Evolutionary conservation across 345 rosid genomes (phyloP), one percentile per base, ranked within the genome.

Genomic region (Linum lewisii): DNA sequence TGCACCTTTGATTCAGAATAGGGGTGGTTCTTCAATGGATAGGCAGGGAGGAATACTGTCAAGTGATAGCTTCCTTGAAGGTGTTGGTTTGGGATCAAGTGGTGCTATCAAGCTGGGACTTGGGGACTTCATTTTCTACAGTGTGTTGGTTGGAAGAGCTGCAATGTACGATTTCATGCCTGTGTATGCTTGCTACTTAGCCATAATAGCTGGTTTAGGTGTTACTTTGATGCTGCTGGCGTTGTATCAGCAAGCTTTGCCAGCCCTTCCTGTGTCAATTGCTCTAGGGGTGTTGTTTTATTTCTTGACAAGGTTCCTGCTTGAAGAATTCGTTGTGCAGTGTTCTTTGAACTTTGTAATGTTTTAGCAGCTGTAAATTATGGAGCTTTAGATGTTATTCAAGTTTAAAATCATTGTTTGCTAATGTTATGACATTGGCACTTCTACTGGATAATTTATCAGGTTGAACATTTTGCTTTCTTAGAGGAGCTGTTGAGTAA

Each of bases 131-230:
- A 91, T 88, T 59, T 91, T 88, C 83, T 91, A 91, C 73, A 91
- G 96, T 14, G 96, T 88, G 63, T 71, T 91, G 70, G 96, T 91
- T 60, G 95, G 96, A 24, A 86, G 96, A 72, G 96, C 96, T 15
- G 96, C 96, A 4, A 81, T 88, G 95, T 92, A 92, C 51, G 96
- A 92, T 78, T 67, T 81, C 69, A 88, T 92, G 98, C 86, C 95
- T 7, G 95, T 91, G 21, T 91, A 91, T 65, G 95, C 92, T 21
- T 88, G 96, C 51, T 91, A 91, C 70, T 88, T 88, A 53, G 98
- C 95, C 16, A 91, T 91, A 34, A 73, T 91, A 60, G 98, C 98
- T 2, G 96, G 98, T 53, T 77, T 91, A 19, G 98, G 96, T n/a
- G 19, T 88, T n/a, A 91, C 96, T 0, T 61, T 91, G 69, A 73